Evolutionary conservation across 768 basidiomycete species (phyloP).

Genomic region (Candolleomyces efflorescens): DNA sequence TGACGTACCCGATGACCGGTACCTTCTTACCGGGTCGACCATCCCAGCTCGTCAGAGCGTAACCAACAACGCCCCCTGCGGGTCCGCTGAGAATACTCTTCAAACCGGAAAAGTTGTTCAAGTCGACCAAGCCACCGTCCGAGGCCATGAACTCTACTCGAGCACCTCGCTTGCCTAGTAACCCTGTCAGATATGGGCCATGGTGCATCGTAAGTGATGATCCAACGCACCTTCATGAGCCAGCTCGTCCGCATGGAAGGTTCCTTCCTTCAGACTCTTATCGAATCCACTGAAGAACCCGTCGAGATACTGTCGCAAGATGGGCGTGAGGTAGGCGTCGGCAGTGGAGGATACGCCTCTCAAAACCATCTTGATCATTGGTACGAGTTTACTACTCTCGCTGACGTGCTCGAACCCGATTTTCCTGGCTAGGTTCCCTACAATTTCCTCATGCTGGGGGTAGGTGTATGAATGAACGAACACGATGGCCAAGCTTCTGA

Average conservation of each 20-base stretch:
- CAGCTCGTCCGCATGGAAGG: not conserved
- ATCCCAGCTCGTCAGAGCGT: conserved; percentile 91
- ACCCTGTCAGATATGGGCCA: not conserved
- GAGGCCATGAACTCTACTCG: conserved; percentile 95
- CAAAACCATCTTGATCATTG: conserved; percentile 95
- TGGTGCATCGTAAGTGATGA: not conserved
- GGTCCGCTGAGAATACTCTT: conserved; percentile 93
- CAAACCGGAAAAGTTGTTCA: conserved; percentile 84
- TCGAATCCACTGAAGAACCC: conserved; percentile 93
- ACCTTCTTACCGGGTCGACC: conserved; percentile 30
- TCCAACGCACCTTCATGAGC: not conserved
- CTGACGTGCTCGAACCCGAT: conserved; percentile 91
- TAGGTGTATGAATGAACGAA: conserved; percentile 91
- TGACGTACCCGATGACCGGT: conserved; percentile 81
- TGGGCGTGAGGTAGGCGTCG: conserved; percentile 93
- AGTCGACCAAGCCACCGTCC: conserved; percentile 81
- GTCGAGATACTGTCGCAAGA: conserved; percentile 77
- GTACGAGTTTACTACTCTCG: conserved; percentile 79
- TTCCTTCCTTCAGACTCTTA: conserved; percentile 51
- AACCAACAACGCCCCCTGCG: conserved; percentile 95
- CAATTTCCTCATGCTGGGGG: conserved; percentile 74
- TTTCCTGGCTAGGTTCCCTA: conserved; percentile 70
- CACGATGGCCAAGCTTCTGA: conserved; percentile 85
- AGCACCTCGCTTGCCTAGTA: conserved; percentile 41
- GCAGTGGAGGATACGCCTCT: conserved; percentile 90